Evolutionary conservation across 2,329 filamentous ascomycete species (phyloP), one percentile per base, ranked within the genome.

Genomic region (Trichoderma sp.): DNA sequence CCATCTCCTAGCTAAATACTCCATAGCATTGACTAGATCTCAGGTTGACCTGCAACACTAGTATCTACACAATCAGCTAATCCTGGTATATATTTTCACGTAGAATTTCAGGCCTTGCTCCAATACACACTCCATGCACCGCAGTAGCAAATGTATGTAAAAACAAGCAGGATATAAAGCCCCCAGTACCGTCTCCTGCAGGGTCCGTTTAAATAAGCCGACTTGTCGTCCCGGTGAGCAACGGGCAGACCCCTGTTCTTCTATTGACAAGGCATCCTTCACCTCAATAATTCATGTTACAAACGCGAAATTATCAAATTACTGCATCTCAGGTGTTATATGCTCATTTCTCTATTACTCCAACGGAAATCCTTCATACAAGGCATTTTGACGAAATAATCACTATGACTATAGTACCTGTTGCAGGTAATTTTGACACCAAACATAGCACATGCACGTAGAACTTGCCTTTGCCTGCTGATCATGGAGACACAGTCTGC

Each of bases 21-120:
- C 16, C n/a, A n/a, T 53, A 21, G 16, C 11, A 18, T 65, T 27
- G n/a, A 65, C n/a, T 29, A 50, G 14, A 65, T 75, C 59, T 75
- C 64, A 75, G 66, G 73, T 75, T 75, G 53, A 71, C 73, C 73
- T 75, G 73, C 59, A 33, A 75, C 73, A 45, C 33, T 56, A 41
- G 12, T 11, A 38, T 35, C 9, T 33, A 21, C 18, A 24, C n/a
- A 27, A 66, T 41, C 45, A 50, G n/a, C 21, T 56, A 16, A 64
- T 31, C 56, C 29, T 38, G 18, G 24, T 24, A 14, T 21, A 24
- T 53, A 3, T 14, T 56, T 9, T 41, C 21, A 56, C 18, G 27
- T 41, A 2, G 21, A 60, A 69, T 16, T 29, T 56, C 31, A 41
- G 6, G 62, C 16, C 50, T n/a, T 41, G 35, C 45, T n/a, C 21